phyloP scores from a whole-genome alignment of 805 yeast genomes.

The Ogataea paradorogensis region DNA sequence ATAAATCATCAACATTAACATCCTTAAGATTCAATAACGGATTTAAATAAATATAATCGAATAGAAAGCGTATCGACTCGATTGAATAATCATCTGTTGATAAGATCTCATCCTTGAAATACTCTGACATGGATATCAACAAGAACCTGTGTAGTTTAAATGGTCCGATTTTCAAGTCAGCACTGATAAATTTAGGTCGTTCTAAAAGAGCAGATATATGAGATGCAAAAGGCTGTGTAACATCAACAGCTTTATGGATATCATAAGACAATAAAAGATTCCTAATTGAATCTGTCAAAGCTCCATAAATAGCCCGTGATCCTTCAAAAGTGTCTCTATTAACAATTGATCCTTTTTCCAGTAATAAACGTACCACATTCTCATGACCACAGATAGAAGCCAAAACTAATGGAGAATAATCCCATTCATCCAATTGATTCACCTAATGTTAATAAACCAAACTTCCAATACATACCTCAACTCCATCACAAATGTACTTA shows the following conservation, averaged over 20 bases:
- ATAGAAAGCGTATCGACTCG: constrained; percentile 34
- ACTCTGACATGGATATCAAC: constrained; percentile 29
- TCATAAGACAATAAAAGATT: constrained; percentile 57
- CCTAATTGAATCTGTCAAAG: constrained; percentile 64
- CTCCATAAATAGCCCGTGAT: constrained; percentile 73
- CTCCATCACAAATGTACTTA: constrained; percentile 50
- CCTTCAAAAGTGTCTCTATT: constrained; percentile 83
- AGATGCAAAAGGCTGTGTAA: constrained; percentile 68
- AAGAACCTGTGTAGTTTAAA: constrained; percentile 41
- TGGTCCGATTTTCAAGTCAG: constrained; percentile 33
- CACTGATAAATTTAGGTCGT: constrained; percentile 27
- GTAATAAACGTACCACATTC: constrained; percentile 55
- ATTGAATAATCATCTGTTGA: constrained; percentile 17
- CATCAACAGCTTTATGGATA: constrained; percentile 65
- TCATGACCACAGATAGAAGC: constrained; percentile 77
- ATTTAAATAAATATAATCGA: constrained; percentile 27
- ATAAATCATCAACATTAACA: constrained; percentile 29
- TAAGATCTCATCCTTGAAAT: neutral
- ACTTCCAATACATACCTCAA: constrained; percentile 35
- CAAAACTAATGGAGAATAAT: constrained; percentile 69
- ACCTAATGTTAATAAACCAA: constrained; percentile 12
- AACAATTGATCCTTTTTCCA: constrained; percentile 70
- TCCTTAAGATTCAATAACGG: constrained; percentile 33
- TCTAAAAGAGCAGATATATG: constrained; percentile 53
- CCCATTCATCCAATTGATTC: constrained; percentile 64